A percentile compares a stretch with the other conserved stretches of the same genome.
These are phyloP conservation scores for Canavalia gladiata DNA, from an alignment of 306 rosid genomes.

Conservation along the genomic window DNA sequence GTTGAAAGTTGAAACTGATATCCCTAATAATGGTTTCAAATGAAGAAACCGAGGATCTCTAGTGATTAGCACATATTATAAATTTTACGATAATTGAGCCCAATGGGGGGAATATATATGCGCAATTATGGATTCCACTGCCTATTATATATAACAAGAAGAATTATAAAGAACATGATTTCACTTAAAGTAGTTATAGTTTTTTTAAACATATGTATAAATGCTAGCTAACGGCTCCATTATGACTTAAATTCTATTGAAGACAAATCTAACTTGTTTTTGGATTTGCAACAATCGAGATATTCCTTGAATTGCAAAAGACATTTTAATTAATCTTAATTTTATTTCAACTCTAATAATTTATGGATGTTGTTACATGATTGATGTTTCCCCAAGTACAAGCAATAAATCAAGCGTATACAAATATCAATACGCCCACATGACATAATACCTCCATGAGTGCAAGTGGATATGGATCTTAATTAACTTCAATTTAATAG, in stretches of 20 bases:
- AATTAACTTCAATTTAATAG: slow-evolving; percentile 12
- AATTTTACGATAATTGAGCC: slow-evolving; percentile 1
- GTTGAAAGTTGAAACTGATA: slow-evolving; percentile 1
- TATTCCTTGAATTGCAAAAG: slow-evolving; percentile 42
- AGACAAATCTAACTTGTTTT: slow-evolving; percentile 29
- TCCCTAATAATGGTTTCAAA: slow-evolving; percentile 19
- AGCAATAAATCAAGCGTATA: slow-evolving; percentile 39
- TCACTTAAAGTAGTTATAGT: neutral
- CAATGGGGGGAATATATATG: slow-evolving; percentile 23
- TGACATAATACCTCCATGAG: slow-evolving; percentile 48
- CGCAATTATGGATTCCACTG: slow-evolving; percentile 18
- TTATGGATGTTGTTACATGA: slow-evolving; percentile 40
- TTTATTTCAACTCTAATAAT: slow-evolving; percentile 45
- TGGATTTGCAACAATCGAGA: slow-evolving; percentile 31
- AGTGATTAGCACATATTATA: slow-evolving; percentile 39
- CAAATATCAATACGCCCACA: slow-evolving; percentile 46
- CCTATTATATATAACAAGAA: neutral
- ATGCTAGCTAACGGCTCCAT: slow-evolving; percentile 43
- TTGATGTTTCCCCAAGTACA: slow-evolving; percentile 56
- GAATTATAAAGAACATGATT: neutral
- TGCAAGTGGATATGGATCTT: slow-evolving; percentile 41
- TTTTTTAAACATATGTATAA: neutral
- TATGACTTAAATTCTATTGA: slow-evolving; percentile 26
- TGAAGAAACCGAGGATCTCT: slow-evolving; percentile 33
- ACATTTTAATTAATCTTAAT: slow-evolving; percentile 27